Evolutionary conservation across 768 basidiomycete species (phyloP), one percentile per base, ranked within the genome.

Genomic region (Melanogaster broomeanus): DNA sequence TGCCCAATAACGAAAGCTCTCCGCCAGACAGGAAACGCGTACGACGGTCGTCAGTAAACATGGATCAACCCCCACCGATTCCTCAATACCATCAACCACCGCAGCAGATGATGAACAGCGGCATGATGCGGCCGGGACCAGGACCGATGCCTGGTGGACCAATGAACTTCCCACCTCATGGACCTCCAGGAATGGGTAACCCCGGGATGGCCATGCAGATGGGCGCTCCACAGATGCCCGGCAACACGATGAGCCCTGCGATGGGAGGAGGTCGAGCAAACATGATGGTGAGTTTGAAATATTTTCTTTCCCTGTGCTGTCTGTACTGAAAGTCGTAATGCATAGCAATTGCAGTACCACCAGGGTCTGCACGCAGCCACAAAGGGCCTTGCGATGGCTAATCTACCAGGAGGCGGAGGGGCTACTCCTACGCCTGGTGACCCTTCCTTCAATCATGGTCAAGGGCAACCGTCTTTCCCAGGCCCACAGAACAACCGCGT

Each of bases 21-120:
- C 82, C 83, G 2, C 82, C 82, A 3, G 79, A 78, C 11, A 72
- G 75, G 47, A 85, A 85, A 61, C 79, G 80, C 30, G 34, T 61
- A 28, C 79, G 81, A 25, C 75, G 75, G 24, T 80, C 81, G 22
- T 81, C 82, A 5, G 63, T 60, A n/a, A 39, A 48, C 41, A 62
- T 73, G 55, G 77, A 80, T 49, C 78, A 76, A 46, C 69, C 67
- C n/a, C 71, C 71, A 18, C 58, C 71, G 16, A 59, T 67, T 41
- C 64, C 69, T 8, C 72, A 69, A 45, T 74, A 68, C 19, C 63
- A 62, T 41, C 70, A 66, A 41, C 66, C 53, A 21, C 68, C 65
- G n/a, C 73, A 71, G 41, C 72, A 70, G 38, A 71, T 73, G 64
- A 60, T 67, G 41, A 77, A 71, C 45, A 71, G 72, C 19, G 67